Evolutionary conservation across 345 rosid species (phyloP).

Genomic region (Camelina sativa): DNA sequence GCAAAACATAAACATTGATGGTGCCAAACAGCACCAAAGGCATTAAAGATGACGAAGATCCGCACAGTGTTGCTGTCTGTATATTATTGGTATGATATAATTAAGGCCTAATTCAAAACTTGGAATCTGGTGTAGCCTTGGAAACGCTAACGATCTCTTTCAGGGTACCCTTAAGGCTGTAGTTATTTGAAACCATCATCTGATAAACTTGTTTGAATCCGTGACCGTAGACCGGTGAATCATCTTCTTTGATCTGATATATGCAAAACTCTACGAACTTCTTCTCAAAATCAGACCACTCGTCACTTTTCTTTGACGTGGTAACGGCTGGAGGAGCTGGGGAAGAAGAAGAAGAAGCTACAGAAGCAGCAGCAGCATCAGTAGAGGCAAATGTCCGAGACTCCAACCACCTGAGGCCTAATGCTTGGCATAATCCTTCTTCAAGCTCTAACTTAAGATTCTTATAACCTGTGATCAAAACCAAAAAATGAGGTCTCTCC

Average conservation of each 20-base stretch:
- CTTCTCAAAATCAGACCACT: conserved; percentile 59
- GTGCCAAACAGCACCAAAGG: background rate
- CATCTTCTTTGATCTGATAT: conserved; percentile 60
- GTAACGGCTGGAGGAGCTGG: conserved; percentile 38
- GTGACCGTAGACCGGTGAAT: conserved; percentile 69
- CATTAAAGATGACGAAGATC: background rate
- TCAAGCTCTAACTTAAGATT: conserved; percentile 73
- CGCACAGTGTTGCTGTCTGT: background rate
- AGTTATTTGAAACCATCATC: conserved; percentile 58
- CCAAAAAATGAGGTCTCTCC: background rate
- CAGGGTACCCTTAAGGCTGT: conserved; percentile 55
- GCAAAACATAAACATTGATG: background rate
- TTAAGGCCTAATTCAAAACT: conserved; percentile 9
- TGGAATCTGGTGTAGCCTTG: conserved; percentile 6
- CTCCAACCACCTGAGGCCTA: conserved; percentile 88
- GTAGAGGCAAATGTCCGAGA: conserved; percentile 60
- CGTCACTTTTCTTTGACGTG: conserved; percentile 60
- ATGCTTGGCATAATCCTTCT: conserved; percentile 94
- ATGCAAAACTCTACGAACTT: conserved; percentile 72
- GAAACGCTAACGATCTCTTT: conserved; percentile 17
- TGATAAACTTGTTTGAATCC: conserved; percentile 67
- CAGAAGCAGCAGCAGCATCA: conserved; percentile 34
- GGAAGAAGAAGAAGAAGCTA: conserved; percentile 42
- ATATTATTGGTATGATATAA: background rate
- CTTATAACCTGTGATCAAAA: conserved; percentile 22